phyloP scores from a whole-genome alignment of 1,284 basidiomycete genomes.

The Boletus smithii region DNA sequence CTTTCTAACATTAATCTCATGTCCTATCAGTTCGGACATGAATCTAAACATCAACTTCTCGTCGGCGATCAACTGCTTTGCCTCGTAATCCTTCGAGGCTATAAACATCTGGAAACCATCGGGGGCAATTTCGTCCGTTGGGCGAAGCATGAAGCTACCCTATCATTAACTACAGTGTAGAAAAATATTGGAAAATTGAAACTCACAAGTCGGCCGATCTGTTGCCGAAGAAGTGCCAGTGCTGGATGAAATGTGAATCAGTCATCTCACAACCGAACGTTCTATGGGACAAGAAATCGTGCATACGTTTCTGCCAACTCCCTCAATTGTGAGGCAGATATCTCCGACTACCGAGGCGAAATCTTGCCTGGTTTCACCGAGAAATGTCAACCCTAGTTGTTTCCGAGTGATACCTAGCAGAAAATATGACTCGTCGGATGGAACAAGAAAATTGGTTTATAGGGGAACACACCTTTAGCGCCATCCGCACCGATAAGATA shows the following conservation, averaged over 20 bases:
- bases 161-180: neutral
- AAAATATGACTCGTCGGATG: neutral
- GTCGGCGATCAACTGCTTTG: slow-evolving; percentile 28
- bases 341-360: slow-evolving; percentile 40
- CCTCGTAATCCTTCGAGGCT: slow-evolving; percentile 25
- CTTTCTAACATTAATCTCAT: slow-evolving; percentile 18
- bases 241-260: slow-evolving; percentile 15
- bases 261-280: neutral
- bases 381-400: slow-evolving; percentile 40
- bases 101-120: slow-evolving; percentile 38
- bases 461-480: slow-evolving; percentile 26
- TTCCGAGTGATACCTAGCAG: slow-evolving; percentile 37
- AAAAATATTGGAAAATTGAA: neutral
- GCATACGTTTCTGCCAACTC: slow-evolving; percentile 35
- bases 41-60: slow-evolving; percentile 13
- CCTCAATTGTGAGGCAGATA: slow-evolving; percentile 32
- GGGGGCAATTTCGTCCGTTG: slow-evolving; percentile 18
- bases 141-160: slow-evolving; percentile 15
- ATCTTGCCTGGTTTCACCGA: slow-evolving; percentile 41
- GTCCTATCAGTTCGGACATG: slow-evolving; percentile 15
- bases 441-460: neutral
- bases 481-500: slow-evolving; percentile 42
- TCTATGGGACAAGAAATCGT: neutral
- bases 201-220: slow-evolving; percentile 11
- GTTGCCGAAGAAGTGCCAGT: slow-evolving; percentile 34